Conservation (phyloP, 257 asterid genomes). For the Ehretia macrophylla region DNA sequence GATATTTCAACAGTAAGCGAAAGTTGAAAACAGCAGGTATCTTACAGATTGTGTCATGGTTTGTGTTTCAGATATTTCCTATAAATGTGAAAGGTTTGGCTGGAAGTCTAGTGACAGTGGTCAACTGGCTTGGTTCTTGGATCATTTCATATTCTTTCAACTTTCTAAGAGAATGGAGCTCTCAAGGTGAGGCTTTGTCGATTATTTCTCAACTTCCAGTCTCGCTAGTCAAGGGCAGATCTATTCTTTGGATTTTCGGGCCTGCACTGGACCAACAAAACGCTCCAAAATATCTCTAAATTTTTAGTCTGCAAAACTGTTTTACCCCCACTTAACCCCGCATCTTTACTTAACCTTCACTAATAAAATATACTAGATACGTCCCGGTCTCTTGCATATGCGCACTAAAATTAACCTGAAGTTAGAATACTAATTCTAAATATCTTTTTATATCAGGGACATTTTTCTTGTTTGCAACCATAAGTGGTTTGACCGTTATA, state of each 20-base stretch:
- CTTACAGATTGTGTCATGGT: not conserved
- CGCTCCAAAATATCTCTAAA: not conserved
- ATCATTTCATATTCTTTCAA: constrained; percentile 69
- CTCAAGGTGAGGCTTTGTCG: constrained; percentile 45
- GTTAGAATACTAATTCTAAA: not conserved
- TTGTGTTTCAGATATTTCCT: constrained; percentile 66
- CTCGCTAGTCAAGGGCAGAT: too few species aligned
- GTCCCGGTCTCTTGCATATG: too few species aligned
- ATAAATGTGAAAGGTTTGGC: constrained; percentile 83
- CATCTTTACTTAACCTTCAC: too few species aligned
- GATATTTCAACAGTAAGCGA: not conserved
- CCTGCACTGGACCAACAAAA: too few species aligned
- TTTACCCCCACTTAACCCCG: not conserved
- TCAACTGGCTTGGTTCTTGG: constrained; percentile 88
- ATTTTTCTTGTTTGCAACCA: constrained; percentile 49
- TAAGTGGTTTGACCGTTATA: constrained; percentile 34
- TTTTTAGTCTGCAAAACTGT: too few species aligned
- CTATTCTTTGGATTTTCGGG: not conserved
- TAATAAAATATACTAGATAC: too few species aligned
- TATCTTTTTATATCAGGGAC: constrained; percentile 43
- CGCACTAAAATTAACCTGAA: too few species aligned
- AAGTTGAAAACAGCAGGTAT: not conserved
- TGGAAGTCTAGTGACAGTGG: constrained; percentile 81
- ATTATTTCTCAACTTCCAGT: not conserved
- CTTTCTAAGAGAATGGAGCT: constrained; percentile 69